phyloP scores from a whole-genome alignment of 441 rosid genomes.

The Adansonia grandidieri region DNA sequence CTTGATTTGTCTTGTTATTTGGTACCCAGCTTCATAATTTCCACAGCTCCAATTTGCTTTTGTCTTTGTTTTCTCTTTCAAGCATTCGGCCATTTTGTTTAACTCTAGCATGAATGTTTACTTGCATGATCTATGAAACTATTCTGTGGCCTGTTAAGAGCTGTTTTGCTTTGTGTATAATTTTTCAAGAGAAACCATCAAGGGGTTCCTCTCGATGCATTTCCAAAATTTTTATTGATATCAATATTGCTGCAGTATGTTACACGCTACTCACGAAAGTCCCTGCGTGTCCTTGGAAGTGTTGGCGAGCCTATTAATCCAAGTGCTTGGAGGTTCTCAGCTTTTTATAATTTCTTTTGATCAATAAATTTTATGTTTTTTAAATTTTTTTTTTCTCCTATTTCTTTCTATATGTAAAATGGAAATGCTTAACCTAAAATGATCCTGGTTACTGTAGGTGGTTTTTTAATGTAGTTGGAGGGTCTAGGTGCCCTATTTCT shows the following conservation, averaged over 20 bases:
- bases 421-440: conserved; percentile 3
- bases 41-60: not conserved
- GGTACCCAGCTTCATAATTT: not conserved
- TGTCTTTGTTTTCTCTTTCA: conserved; percentile 17
- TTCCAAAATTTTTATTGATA: conserved; percentile 25
- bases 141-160: not conserved
- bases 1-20: not conserved
- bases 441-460: conserved; percentile 59
- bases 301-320: conserved; percentile 99
- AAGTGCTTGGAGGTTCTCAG: conserved; percentile 91
- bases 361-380: no score
- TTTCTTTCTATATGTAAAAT: conserved; percentile 9
- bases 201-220: not conserved
- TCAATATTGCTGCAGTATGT: conserved; percentile 63
- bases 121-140: conserved; percentile 16
- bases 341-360: conserved; percentile 28
- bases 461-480: conserved; percentile 92
- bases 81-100: conserved; percentile 17
- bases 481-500: conserved; percentile 90
- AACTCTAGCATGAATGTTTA: conserved; percentile 7
- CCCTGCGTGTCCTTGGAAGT: conserved; percentile 91
- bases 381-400: not conserved
- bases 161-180: not conserved
- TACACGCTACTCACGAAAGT: conserved; percentile 77
- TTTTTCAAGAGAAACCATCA: conserved; percentile 12